phyloP scores from a whole-genome alignment of 768 basidiomycete genomes.

The Gloeopeniophorella convolvens region DNA sequence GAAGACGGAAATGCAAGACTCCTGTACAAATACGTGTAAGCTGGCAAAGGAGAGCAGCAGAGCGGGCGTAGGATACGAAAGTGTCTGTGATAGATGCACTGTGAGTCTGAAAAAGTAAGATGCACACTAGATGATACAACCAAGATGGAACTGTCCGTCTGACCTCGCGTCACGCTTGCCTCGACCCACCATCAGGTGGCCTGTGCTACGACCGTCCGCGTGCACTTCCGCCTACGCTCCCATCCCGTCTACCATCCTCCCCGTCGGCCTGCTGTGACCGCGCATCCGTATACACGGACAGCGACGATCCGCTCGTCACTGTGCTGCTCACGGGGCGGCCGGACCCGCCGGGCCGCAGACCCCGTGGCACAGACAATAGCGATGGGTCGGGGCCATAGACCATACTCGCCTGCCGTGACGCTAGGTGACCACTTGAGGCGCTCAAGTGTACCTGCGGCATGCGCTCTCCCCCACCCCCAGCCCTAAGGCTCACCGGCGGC shows the following conservation, averaged over 20 bases:
- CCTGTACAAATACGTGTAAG: constrained; percentile 4
- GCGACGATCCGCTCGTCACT: constrained; percentile 11
- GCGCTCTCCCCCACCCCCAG: constrained; percentile 11
- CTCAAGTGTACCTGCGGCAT: constrained; percentile 1
- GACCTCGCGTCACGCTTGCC: no score
- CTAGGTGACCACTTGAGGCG: not conserved
- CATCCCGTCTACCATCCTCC: constrained; percentile 7
- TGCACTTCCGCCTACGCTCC: not conserved
- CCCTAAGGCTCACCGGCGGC: not conserved
- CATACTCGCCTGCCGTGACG: constrained; percentile 18
- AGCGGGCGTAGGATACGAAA: constrained; percentile 7
- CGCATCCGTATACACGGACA: constrained; percentile 19
- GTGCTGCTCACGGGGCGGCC: constrained; percentile 9
- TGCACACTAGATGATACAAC: constrained; percentile 15
- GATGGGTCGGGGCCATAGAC: constrained; percentile 2
- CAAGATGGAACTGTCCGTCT: constrained; percentile 6
- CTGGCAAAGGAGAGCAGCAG: not conserved
- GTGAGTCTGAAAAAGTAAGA: not conserved
- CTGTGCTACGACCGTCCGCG: not conserved
- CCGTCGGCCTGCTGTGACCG: constrained; percentile 12
- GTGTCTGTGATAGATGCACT: constrained; percentile 4
- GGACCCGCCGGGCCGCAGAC: not conserved
- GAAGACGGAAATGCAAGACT: not conserved
- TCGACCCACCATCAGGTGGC: no score
- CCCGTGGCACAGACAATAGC: not conserved